Base-by-base conservation (phyloP, 176 grass and related monocot species). In the Avena insularis region DNA sequence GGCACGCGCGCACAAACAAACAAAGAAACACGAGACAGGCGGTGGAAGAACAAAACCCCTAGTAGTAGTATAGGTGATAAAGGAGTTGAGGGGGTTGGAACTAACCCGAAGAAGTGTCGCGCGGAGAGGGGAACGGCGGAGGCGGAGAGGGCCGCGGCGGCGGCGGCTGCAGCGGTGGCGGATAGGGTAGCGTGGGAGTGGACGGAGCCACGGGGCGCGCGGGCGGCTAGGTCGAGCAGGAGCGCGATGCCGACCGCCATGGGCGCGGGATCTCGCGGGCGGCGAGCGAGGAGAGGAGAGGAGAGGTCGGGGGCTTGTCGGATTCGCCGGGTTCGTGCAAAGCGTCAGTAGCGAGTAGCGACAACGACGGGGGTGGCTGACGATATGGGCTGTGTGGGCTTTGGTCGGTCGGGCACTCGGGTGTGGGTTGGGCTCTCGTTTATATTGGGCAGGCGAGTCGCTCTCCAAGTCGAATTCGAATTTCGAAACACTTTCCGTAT, bases 231-330 rank as follows among this genome's bases (percentile, higher is more conserved):
- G 77, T 94, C 93, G 79, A 94, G 79, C 59, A 94, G 79, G 82
- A 94, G 87, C 13, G 60, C 88, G 82, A 94, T 50, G 49, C 90
- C 93, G 58, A 91, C 57, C 66, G 86, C 83, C 90, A 92, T 92
- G 69, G 83, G 54, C 68, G 75, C 68, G 70, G 63, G 84, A 83
- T 90, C 89, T 87, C 79, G 78, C 21, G 46, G 9, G 46, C 40
- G 27, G 64, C 38, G 40, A 7, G 70, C 43, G 64, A n/a, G 82
- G 36, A 53, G 50, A 27, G 59, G 59, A 33, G 63, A 66, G 64
- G 64, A 36, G 64, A 72, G 21, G 61, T 7, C 69, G 82, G 81
- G 20, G 56, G 50, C 13, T 35, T 71, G 46, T 81, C 48, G 60
- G 65, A 88, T 76, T 76, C 73, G 73, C 73, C 73, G 73, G 48